These are phyloP conservation scores for Verbena officinalis DNA, from an alignment of 257 asterid species.

Conservation along the genomic window DNA sequence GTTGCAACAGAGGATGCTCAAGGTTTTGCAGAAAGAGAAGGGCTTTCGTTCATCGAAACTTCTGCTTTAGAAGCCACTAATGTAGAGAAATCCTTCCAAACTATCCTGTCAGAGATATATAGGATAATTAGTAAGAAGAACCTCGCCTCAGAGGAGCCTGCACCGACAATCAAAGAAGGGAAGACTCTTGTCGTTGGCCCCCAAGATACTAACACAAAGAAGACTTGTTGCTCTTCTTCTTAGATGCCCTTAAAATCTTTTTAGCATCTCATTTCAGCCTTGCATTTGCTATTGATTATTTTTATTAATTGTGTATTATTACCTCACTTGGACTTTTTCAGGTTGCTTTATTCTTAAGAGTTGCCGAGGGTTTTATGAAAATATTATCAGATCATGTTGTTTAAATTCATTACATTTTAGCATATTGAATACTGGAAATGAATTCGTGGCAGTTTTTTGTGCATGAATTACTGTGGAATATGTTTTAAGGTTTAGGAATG, in stretches of 20 bases:
- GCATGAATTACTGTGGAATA: neutral
- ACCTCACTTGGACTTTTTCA: neutral
- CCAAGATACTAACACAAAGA: conserved; percentile 29
- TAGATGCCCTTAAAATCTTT: neutral
- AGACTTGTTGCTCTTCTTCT: conserved; percentile 36
- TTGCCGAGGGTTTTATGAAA: conserved; percentile 3
- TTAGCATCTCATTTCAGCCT: neutral
- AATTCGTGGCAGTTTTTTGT: neutral
- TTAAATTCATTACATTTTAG: neutral
- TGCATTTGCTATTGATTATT: neutral
- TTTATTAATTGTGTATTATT: conserved; percentile 1
- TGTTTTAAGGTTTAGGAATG: too few species aligned
- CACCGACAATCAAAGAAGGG: conserved; percentile 32
- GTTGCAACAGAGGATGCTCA: conserved; percentile 79
- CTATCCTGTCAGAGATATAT: conserved; percentile 67
- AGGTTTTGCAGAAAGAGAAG: conserved; percentile 71
- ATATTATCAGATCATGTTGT: neutral
- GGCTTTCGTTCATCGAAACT: conserved; percentile 75
- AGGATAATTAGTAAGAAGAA: conserved; percentile 67
- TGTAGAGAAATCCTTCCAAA: conserved; percentile 72
- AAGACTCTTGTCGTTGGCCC: conserved; percentile 40
- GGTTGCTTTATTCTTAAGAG: conserved; percentile 6
- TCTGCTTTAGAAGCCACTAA: conserved; percentile 77
- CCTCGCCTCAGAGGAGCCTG: conserved; percentile 37
- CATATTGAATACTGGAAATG: neutral